Evolutionary conservation across 331 rosid genomes (phyloP).

Genomic region (Quercus tomentella): DNA sequence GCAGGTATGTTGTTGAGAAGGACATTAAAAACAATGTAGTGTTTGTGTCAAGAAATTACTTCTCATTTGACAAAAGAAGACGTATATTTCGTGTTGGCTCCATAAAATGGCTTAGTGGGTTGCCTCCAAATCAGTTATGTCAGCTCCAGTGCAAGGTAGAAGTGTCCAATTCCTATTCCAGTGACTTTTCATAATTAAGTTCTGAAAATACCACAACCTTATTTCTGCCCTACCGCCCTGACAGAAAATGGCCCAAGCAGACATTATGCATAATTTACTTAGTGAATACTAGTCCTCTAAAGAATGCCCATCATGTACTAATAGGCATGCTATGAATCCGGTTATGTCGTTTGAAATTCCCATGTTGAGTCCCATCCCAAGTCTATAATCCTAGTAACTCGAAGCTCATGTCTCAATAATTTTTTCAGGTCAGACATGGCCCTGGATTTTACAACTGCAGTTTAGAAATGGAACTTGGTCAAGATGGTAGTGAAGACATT

Average conservation of each 20-base stretch:
- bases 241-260: not conserved
- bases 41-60: slow-evolving; percentile 91
- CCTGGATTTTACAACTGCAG: slow-evolving; percentile 69
- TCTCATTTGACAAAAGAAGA: slow-evolving; percentile 80
- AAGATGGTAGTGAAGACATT: slow-evolving; percentile 37
- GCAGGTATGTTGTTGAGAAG: slow-evolving; percentile 96
- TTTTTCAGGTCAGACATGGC: slow-evolving; percentile 91
- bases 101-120: slow-evolving; percentile 74
- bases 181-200: not conserved
- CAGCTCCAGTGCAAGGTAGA: slow-evolving; percentile 81
- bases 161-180: slow-evolving; percentile 7
- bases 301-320: too few species aligned
- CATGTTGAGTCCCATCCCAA: not conserved
- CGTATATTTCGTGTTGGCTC: slow-evolving; percentile 79
- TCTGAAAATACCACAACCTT: not conserved
- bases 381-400: not conserved
- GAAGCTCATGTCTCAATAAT: slow-evolving; percentile 13
- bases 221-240: not conserved
- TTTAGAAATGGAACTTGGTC: slow-evolving; percentile 48
- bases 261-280: not conserved
- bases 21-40: slow-evolving; percentile 77
- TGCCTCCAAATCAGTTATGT: slow-evolving; percentile 45
- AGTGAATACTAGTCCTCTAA: too few species aligned
- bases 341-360: not conserved
- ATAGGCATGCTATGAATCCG: not conserved